phyloP scores from a whole-genome alignment of 176 grass and related monocot species.

The Carex cristatella region DNA sequence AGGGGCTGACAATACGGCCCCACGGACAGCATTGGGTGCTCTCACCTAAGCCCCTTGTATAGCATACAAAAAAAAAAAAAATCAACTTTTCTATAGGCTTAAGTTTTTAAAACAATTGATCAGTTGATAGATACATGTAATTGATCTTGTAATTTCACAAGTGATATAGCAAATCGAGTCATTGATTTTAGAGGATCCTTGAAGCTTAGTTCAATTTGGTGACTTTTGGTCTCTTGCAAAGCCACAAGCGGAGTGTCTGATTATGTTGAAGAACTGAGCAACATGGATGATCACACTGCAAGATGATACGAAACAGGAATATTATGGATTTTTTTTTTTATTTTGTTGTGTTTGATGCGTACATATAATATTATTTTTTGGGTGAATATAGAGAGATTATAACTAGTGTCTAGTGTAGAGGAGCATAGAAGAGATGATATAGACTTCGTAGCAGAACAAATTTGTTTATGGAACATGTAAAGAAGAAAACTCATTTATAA shows the following conservation, averaged over 20 bases:
- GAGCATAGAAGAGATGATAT: not conserved
- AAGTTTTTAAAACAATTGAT: not conserved
- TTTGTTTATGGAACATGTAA: not conserved
- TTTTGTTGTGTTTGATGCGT: not conserved
- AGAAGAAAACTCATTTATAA: not conserved
- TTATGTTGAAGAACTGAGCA: not conserved
- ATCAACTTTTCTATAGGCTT: not conserved
- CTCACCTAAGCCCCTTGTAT: constrained; percentile 48
- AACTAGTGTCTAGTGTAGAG: not conserved
- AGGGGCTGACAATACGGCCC: constrained; percentile 53
- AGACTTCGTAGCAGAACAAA: not conserved
- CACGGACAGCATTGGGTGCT: constrained; percentile 96
- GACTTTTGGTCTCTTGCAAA: not conserved
- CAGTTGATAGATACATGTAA: not conserved
- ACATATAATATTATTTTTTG: not conserved
- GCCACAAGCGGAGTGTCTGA: not conserved
- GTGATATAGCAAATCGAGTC: not conserved
- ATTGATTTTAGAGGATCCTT: not conserved
- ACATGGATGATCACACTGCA: not conserved
- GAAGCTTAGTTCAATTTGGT: not conserved
- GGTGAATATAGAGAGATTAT: not conserved
- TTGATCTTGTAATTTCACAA: not conserved
- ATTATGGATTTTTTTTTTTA: not conserved
- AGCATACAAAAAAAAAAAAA: not conserved
- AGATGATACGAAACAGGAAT: not conserved